Evolutionary conservation across 257 asterid genomes (phyloP), one percentile per base, ranked within the genome.

Genomic region (Scutellaria barbata): DNA sequence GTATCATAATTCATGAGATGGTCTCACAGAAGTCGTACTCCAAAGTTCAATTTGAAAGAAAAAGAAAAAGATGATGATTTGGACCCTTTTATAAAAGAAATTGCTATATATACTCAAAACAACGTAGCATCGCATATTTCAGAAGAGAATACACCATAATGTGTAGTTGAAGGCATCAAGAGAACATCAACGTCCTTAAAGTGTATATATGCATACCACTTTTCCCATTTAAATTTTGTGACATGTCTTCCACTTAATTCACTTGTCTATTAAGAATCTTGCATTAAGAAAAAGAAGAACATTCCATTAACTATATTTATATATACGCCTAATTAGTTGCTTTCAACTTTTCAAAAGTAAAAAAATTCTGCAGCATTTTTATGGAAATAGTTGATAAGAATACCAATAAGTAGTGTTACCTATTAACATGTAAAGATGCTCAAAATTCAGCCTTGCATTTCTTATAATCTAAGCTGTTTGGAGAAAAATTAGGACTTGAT

Each of bases 191-290:
- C 50, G 52, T 75, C 47, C 22, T 69, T 14, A 63, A 63, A 10
- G 50, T 45, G 18, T 16, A 43, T 30, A 35, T 16, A 43, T 63
- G 30, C 22, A 69, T 54, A 10, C 68, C 22, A 50, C 35, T 48
- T 65, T 67, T 65, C 18, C 64, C 58, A 68, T 75, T 40, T 57
- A 40, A 4, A 64, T 65, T 72, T 50, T 30, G 69, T 65, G 74
- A 71, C 77, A 58, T 66, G 74, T 59, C 68, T 0, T 77, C 77
- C 77, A 72, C 71, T 55, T 51, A 35, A 40, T 14, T 68, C 57
- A 16, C 20, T 3, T 17, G 66, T 22, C 5, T 4, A 18, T 33
- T 16, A 12, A 46, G 17, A 40, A 43, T 53, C 41, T 56, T 22
- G 40, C 63, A 56, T 17, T 30, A 30, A 2, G 35, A 30, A 30